Evolutionary conservation across 106 monocot genomes (phyloP).

Genomic region (Alisma plantagoaquatica): DNA sequence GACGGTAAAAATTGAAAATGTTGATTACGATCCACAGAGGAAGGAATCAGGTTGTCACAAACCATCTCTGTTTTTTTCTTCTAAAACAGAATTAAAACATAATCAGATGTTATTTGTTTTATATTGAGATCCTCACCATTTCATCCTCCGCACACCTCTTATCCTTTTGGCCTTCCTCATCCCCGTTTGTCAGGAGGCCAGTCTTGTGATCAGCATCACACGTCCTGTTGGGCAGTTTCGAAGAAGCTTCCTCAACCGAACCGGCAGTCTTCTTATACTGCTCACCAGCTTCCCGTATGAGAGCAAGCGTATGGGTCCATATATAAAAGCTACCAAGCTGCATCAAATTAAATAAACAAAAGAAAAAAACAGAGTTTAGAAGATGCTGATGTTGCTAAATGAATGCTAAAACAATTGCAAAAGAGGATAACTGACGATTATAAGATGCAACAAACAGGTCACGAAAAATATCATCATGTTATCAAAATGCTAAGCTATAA

Average conservation of each 20-base stretch:
- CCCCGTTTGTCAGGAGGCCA: background rate
- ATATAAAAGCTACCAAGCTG: constrained; percentile 68
- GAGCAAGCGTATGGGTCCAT: constrained; percentile 52
- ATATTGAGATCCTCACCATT: background rate
- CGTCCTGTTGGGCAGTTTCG: background rate
- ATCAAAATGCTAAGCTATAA: too few relatives aligned
- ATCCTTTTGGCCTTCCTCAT: background rate
- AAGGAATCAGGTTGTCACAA: background rate
- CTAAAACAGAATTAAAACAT: background rate
- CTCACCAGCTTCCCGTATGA: constrained; percentile 29
- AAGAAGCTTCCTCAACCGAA: background rate
- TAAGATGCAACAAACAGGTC: too few relatives aligned
- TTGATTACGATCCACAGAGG: too few relatives aligned
- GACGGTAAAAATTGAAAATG: too few relatives aligned
- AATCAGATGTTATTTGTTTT: background rate
- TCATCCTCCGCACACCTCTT: background rate
- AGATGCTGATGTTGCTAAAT: background rate
- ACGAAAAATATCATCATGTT: too few relatives aligned
- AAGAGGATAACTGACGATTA: too few relatives aligned
- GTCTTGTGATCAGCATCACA: background rate
- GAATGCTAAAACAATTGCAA: too few relatives aligned
- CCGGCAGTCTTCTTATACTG: constrained; percentile 1
- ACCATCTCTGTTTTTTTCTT: background rate
- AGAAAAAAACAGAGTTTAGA: too few relatives aligned
- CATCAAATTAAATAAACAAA: too few relatives aligned